phyloP scores from a whole-genome alignment of 306 rosid genomes.

The Fragaria ananassa region DNA sequence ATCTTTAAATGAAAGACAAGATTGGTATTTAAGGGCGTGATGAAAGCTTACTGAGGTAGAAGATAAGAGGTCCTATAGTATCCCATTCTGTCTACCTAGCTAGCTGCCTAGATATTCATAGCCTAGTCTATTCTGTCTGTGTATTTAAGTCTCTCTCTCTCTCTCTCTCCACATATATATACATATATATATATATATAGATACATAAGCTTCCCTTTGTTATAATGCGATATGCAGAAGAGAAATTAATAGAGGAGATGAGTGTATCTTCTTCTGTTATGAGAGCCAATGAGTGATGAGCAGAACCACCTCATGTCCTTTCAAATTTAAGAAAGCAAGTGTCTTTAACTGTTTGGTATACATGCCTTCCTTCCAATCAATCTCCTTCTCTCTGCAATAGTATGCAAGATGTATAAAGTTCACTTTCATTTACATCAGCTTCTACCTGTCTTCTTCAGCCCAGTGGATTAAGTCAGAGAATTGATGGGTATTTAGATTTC shows the following conservation, averaged over 20 bases:
- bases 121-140: constrained; percentile 29
- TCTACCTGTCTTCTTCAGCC: constrained; percentile 64
- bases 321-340: constrained; percentile 46
- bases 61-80: constrained; percentile 28
- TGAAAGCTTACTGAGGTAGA: constrained; percentile 47
- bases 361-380: constrained; percentile 31
- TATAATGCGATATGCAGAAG: constrained; percentile 56
- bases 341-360: constrained; percentile 19
- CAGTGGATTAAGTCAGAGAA: constrained; percentile 55
- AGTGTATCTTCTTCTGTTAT: constrained; percentile 38
- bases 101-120: background rate
- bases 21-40: constrained; percentile 37
- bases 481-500: constrained; percentile 56
- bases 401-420: constrained; percentile 28
- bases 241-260: constrained; percentile 50
- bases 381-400: constrained; percentile 3
- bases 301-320: constrained; percentile 54
- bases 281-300: constrained; percentile 39
- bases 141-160: constrained; percentile 50
- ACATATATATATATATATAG: no score
- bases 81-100: constrained; percentile 3
- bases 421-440: constrained; percentile 66
- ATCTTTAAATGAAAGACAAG: constrained; percentile 25
- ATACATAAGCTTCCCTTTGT: background rate
- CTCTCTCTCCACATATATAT: constrained; percentile 5